phyloP scores from a whole-genome alignment of 495 filamentous ascomycete genomes.

The Monascus purpureus region DNA sequence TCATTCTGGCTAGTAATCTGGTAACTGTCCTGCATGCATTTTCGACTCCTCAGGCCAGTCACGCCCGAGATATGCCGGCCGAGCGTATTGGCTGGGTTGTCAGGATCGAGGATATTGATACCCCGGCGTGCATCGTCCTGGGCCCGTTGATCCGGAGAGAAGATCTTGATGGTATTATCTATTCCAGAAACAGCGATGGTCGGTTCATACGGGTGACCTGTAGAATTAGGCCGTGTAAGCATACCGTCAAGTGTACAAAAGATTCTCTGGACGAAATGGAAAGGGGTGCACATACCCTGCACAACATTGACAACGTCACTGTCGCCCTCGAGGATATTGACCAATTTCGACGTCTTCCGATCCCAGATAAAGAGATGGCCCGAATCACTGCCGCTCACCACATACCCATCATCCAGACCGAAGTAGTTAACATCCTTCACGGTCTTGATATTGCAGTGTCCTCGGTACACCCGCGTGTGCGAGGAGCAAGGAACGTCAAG shows the following conservation, averaged over 20 bases:
- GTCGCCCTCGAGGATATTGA: slow-evolving; percentile 60
- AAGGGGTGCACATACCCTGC: slow-evolving; percentile 30
- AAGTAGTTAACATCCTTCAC: slow-evolving; percentile 68
- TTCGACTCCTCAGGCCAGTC: slow-evolving; percentile 39
- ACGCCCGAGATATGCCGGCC: slow-evolving; percentile 7
- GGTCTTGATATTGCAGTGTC: slow-evolving; percentile 61
- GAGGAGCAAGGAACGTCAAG: slow-evolving; percentile 39
- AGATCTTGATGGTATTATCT: slow-evolving; percentile 64
- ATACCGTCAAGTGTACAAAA: background rate
- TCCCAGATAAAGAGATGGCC: slow-evolving; percentile 65
- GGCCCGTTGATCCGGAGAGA: slow-evolving; percentile 47
- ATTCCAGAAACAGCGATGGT: slow-evolving; percentile 58
- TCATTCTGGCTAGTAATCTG: slow-evolving; percentile 54
- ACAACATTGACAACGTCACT: slow-evolving; percentile 64
- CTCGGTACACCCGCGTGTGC: slow-evolving; percentile 45
- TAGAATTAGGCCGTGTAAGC: slow-evolving; percentile 1
- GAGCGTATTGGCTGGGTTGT: slow-evolving; percentile 21
- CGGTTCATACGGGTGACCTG: slow-evolving; percentile 60
- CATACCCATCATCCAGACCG: slow-evolving; percentile 59
- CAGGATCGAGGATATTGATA: slow-evolving; percentile 36
- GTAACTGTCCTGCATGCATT: slow-evolving; percentile 47
- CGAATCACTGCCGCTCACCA: slow-evolving; percentile 56
- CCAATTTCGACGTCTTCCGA: slow-evolving; percentile 43
- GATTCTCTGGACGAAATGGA: too few species aligned
- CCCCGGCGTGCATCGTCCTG: slow-evolving; percentile 44